Evolutionary conservation across 345 rosid genomes (phyloP), one percentile per base, ranked within the genome.

Genomic region (Citrus reticulata): DNA sequence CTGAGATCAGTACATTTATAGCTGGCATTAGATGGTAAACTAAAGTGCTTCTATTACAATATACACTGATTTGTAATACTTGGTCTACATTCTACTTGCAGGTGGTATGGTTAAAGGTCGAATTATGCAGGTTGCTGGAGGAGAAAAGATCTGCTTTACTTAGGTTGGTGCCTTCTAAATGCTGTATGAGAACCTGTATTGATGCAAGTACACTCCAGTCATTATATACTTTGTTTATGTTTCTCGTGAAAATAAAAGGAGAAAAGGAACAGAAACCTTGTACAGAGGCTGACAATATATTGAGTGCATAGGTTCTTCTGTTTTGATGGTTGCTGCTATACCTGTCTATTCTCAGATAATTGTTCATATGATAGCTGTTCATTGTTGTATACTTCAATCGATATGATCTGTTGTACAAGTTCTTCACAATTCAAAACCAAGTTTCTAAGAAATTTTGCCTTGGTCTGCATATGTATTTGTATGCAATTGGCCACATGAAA

Each of bases 71-170:
- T 54, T 67, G 20, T 74, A 57, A 64, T 69, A 9, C 67, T 24
- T 34, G 62, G 40, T 57, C 35, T 20, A 34, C 74, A 73, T 87
- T 57, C 30, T 14, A 34, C 74, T 75, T 87, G 83, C 93, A 97
- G 99, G 96, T 94, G 30, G 87, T 87, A 25, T 97, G 92, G 92
- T 81, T 97, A 88, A 97, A 97, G 88, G 94, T 85, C 78, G 99
- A 97, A 85, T 86, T 97, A 83, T 97, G 98, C 90, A 93, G 87
- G 78, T 87, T 97, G 87, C 88, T 97, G 70, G 99, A 97, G 84
- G 98, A 97, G 81, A 97, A 97, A 89, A 87, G 98, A 92, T 94
- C 99, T 77, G 89, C 95, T 78, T 62, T 87, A 68, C 98, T 97
- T 77, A 97, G 99, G 99, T 97, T 80, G 65, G 78, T 62, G 65